These are phyloP conservation scores for Fusarium albidum DNA, from an alignment of 2,329 filamentous ascomycete species.

Conservation along the genomic window DNA sequence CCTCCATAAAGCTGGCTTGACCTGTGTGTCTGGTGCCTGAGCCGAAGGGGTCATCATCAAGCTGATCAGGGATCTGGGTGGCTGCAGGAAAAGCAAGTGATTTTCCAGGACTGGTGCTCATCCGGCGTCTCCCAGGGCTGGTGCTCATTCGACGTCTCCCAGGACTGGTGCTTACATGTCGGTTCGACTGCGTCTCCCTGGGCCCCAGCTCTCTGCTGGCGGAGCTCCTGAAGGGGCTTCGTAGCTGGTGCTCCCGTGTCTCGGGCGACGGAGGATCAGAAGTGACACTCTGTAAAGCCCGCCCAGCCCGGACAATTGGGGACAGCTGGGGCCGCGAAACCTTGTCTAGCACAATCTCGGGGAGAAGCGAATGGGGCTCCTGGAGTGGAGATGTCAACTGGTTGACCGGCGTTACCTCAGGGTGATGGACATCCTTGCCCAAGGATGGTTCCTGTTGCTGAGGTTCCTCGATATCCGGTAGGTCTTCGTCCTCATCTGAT, in stretches of 20 bases:
- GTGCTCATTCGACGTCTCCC: slow-evolving; percentile 38
- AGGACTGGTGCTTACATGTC: slow-evolving; percentile 38
- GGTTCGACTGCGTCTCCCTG: slow-evolving; percentile 38
- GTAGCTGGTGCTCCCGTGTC: slow-evolving; percentile 57
- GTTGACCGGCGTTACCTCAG: slow-evolving; percentile 47
- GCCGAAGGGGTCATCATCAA: slow-evolving; percentile 43
- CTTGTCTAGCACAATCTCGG: slow-evolving; percentile 41
- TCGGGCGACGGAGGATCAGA: slow-evolving; percentile 67
- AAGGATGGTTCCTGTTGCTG: slow-evolving; percentile 16
- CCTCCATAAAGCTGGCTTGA: slow-evolving; percentile 45
- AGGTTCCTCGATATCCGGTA: slow-evolving; percentile 19
- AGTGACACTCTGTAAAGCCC: slow-evolving; percentile 65
- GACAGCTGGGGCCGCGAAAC: slow-evolving; percentile 57
- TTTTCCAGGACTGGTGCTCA: slow-evolving; percentile 44
- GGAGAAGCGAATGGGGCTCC: slow-evolving; percentile 43
- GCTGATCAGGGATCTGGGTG: slow-evolving; percentile 22
- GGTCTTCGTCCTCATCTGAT: slow-evolving; percentile 11
- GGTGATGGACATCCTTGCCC: slow-evolving; percentile 20
- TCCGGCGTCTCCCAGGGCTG: slow-evolving; percentile 31
- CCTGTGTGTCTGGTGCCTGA: slow-evolving; percentile 37
- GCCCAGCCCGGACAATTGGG: slow-evolving; percentile 65
- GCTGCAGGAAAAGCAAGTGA: slow-evolving; percentile 22
- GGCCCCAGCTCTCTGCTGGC: slow-evolving; percentile 47
- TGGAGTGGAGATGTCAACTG: slow-evolving; percentile 50
- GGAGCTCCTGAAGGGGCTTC: slow-evolving; percentile 63